A percentile compares a stretch with the other conserved stretches of the same genome.
phyloP scores from a whole-genome alignment of 331 rosid genomes.

The Prunus yedoensis region DNA sequence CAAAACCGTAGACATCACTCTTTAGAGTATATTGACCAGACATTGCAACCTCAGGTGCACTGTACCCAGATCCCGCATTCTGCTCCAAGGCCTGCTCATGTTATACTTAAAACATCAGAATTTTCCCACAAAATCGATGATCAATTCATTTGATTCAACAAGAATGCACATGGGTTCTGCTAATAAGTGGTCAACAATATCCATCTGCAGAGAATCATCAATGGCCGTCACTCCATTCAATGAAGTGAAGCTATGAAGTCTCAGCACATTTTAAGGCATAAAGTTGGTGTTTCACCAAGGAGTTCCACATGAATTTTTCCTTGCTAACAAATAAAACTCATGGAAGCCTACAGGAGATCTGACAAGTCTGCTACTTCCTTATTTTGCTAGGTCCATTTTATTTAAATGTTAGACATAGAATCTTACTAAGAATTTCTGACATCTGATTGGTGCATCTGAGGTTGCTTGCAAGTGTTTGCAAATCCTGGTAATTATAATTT shows the following conservation, averaged over 20 bases:
- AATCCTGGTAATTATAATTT: neutral
- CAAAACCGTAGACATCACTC: constrained; percentile 91
- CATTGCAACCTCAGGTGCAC: constrained; percentile 87
- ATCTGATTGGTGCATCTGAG: constrained; percentile 6
- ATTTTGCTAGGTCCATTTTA: neutral
- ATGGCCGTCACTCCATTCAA: neutral
- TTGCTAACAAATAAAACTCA: neutral
- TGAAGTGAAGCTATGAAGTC: neutral
- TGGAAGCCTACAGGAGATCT: neutral
- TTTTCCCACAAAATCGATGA: neutral
- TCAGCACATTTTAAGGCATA: neutral
- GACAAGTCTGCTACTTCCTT: neutral
- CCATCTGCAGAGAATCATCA: constrained; percentile 1
- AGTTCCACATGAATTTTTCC: neutral
- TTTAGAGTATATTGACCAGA: constrained; percentile 73
- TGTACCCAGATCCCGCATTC: constrained; percentile 69
- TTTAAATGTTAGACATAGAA: neutral
- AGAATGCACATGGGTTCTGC: neutral
- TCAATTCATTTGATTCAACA: neutral
- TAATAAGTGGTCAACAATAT: neutral
- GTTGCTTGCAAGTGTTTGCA: neutral
- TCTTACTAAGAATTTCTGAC: neutral
- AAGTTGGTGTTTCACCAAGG: neutral
- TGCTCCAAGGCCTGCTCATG: constrained; percentile 61
- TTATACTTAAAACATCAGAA: constrained; percentile 25